A percentile compares a stretch with the other conserved stretches of the same genome.
Evolutionary conservation across 1,139 yeast species (phyloP).

Genomic region (Scheffersomyces stambukii): DNA sequence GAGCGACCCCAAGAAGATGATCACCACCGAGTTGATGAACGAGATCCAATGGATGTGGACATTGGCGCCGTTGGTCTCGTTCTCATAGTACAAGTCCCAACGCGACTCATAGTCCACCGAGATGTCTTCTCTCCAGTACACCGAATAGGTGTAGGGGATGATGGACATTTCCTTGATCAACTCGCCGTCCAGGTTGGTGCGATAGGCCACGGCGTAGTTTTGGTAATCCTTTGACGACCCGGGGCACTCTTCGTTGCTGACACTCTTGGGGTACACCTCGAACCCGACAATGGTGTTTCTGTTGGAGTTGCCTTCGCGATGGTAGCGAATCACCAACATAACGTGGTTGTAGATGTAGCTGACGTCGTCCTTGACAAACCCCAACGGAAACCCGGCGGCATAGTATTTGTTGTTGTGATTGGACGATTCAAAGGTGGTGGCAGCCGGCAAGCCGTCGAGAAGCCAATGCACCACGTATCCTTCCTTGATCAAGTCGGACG

Average conservation of each 20-base stretch:
- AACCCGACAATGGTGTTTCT: conserved; percentile 76
- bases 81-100: conserved; percentile 70
- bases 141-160: conserved; percentile 80
- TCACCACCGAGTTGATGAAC: conserved; percentile 58
- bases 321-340: conserved; percentile 74
- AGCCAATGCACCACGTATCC: conserved; percentile 84
- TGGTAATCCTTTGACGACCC: conserved; percentile 59
- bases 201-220: conserved; percentile 43
- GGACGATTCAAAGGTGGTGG: conserved; percentile 74
- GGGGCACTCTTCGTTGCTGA: conserved; percentile 62
- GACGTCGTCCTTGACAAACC: conserved; percentile 56
- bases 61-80: conserved; percentile 42
- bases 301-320: conserved; percentile 39
- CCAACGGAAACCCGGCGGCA: conserved; percentile 85
- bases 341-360: conserved; percentile 74
- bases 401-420: conserved; percentile 62
- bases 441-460: conserved; percentile 83
- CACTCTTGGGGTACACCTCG: conserved; percentile 86
- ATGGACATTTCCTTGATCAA: conserved; percentile 22
- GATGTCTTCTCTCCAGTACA: conserved; percentile 83
- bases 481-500: conserved; percentile 57
- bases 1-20: conserved; percentile 54
- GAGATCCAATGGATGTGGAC: conserved; percentile 68
- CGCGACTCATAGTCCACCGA: conserved; percentile 64
- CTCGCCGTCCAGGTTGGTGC: conserved; percentile 16